Evolutionary conservation across 495 filamentous ascomycete genomes (phyloP), one percentile per base, ranked within the genome.

Genomic region (Clavariopsis aquatica): DNA sequence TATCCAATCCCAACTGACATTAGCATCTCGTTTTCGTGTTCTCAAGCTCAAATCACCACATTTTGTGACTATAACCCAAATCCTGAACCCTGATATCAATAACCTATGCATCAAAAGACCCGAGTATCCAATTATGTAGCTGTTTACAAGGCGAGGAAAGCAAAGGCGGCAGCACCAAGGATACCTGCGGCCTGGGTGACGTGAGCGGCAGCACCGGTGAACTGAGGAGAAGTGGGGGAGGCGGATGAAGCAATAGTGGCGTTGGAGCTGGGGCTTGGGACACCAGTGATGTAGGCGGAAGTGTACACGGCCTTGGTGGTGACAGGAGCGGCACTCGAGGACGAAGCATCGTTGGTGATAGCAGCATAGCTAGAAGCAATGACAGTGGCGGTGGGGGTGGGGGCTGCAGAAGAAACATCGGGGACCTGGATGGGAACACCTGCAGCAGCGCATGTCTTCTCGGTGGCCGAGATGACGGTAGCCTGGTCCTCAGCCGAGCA

Each of bases 401-500:
- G 38, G 9, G 54, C 49, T 52, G 57, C 36, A 26, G 36, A 52
- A 47, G 28, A 22, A 8, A 60, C 31, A 19, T 52, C 26, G 5
- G 68, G 49, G 24, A 70, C 55, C 24, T 17, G n/a, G 43, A 70
- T 49, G 28, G 62, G 41, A 24, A 66, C 64, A 51, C 68, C 68
- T 20, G 58, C 59, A 2, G 41, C 49, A 10, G 31, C 49, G 59
- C 68, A 70, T 13, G 60, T 64, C 13, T 49, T 28, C 54, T 66
- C 49, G 38, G 65, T 62, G 10, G 59, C 60, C 19, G 64, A 20
- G 51, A 70, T 66, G 64, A 45, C 71, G 76, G 76, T 62, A 47
- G 74, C 69, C 57, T 80, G 79, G 60, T 80, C 80, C 0, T 66
- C 26, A 12, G 66, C 27, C 17, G 60, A 58, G 70, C 80, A 83